Percentiles rank a stretch among this genome's conserved stretches.
phyloP scores from a whole-genome alignment of 306 rosid genomes.

The Abrus precatorius region DNA sequence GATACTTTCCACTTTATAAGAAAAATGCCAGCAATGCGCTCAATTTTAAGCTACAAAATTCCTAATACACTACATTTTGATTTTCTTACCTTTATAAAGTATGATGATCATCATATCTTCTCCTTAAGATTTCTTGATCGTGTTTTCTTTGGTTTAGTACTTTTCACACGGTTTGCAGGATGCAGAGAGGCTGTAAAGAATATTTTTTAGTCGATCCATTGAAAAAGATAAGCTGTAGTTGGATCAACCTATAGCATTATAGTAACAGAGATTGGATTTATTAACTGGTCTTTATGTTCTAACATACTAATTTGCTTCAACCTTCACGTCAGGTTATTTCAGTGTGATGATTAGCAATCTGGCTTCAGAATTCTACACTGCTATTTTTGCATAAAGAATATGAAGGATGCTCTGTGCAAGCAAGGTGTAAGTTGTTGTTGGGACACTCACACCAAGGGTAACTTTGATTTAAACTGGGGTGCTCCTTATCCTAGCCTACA shows the following conservation, averaged over 20 bases:
- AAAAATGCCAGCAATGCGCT: not conserved
- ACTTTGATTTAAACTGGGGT: not conserved
- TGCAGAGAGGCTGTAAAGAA: not conserved
- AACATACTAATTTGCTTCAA: not conserved
- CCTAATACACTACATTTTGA: not conserved
- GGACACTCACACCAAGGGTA: constrained; percentile 10
- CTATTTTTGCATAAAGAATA: constrained; percentile 16
- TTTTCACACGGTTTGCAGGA: not conserved
- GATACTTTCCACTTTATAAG: not conserved
- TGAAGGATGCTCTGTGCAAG: constrained; percentile 13
- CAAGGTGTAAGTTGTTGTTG: not conserved
- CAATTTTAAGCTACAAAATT: not conserved
- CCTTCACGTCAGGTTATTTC: not conserved
- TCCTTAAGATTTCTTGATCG: not conserved
- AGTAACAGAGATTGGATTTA: not conserved
- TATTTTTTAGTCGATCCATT: constrained; percentile 54
- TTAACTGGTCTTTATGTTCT: not conserved
- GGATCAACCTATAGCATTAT: constrained; percentile 10
- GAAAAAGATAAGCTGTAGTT: constrained; percentile 62
- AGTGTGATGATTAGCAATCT: constrained; percentile 43
- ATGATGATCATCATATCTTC: not conserved
- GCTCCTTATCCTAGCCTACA: not conserved
- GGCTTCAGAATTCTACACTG: constrained; percentile 1
- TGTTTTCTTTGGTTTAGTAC: not conserved
- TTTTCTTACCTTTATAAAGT: not conserved